These are phyloP conservation scores for Globisporangium ultimum DNA, from an alignment of 352 stramenopile genomes.

Conservation along the genomic window DNA sequence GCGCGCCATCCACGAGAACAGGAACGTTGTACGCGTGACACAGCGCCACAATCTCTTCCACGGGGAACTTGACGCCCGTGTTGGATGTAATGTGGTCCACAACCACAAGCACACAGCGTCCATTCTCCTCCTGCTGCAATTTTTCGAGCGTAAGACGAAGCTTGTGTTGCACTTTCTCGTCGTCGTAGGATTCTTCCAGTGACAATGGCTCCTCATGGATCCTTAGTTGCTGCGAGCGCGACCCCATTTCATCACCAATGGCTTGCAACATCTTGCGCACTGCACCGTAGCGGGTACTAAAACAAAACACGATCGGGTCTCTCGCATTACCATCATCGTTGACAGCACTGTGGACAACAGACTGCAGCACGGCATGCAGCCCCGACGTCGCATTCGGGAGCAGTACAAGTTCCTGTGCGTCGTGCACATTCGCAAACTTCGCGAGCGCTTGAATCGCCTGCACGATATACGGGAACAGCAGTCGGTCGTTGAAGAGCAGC, in stretches of 20 bases:
- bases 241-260: constrained; percentile 13
- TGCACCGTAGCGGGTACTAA: constrained; percentile 89
- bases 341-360: constrained; percentile 24
- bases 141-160: constrained; percentile 29
- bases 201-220: constrained; percentile 60
- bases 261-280: constrained; percentile 90
- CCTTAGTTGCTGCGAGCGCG: constrained; percentile 15
- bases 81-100: constrained; percentile 95
- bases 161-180: constrained; percentile 37
- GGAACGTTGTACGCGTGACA: constrained; percentile 48
- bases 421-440: constrained; percentile 44
- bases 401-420: constrained; percentile 66
- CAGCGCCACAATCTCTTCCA: constrained; percentile 68
- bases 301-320: constrained; percentile 54
- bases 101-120: constrained; percentile 60
- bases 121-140: constrained; percentile 26
- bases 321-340: neutral
- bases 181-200: constrained; percentile 62
- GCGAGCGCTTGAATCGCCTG: constrained; percentile 76
- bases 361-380: constrained; percentile 83
- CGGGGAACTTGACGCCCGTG: constrained; percentile 86
- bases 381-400: constrained; percentile 88
- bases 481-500: constrained; percentile 89
- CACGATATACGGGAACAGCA: constrained; percentile 89
- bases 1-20: constrained; percentile 90